phyloP scores from a whole-genome alignment of 2,329 filamentous ascomycete species.

The Coniella lustricola region DNA sequence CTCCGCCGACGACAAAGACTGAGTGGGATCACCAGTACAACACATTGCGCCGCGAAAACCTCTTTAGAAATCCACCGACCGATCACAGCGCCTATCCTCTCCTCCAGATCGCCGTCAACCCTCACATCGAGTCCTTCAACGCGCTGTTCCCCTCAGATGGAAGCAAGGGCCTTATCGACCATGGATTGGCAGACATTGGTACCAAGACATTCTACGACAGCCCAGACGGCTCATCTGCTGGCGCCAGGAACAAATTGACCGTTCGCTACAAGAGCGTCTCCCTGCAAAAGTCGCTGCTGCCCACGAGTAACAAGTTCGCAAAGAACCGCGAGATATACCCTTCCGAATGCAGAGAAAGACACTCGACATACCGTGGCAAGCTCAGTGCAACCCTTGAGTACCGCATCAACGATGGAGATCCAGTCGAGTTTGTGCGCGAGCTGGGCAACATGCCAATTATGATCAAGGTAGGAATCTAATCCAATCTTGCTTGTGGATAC shows the following conservation, averaged over 20 bases:
- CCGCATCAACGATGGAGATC: conserved; percentile 78
- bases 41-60: conserved; percentile 74
- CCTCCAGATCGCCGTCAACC: conserved; percentile 76
- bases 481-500: conserved; percentile 1
- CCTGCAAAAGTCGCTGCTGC: conserved; percentile 74
- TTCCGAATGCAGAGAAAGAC: conserved; percentile 88
- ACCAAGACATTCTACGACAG: conserved; percentile 83
- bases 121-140: conserved; percentile 96
- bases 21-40: conserved; percentile 83
- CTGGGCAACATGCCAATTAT: conserved; percentile 88
- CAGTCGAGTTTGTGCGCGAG: conserved; percentile 75
- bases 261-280: conserved; percentile 76
- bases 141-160: conserved; percentile 71
- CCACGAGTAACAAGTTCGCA: conserved; percentile 75
- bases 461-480: conserved; percentile 60
- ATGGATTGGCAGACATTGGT: conserved; percentile 82
- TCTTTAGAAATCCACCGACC: conserved; percentile 82
- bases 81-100: conserved; percentile 84
- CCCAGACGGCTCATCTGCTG: conserved; percentile 52
- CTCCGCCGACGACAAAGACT: conserved; percentile 49
- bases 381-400: conserved; percentile 80
- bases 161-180: conserved; percentile 51
- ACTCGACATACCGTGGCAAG: conserved; percentile 83
- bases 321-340: conserved; percentile 81
- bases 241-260: conserved; percentile 64